phyloP scores from a whole-genome alignment of 1,139 yeast genomes.

The Torulaspora pretoriensis region DNA sequence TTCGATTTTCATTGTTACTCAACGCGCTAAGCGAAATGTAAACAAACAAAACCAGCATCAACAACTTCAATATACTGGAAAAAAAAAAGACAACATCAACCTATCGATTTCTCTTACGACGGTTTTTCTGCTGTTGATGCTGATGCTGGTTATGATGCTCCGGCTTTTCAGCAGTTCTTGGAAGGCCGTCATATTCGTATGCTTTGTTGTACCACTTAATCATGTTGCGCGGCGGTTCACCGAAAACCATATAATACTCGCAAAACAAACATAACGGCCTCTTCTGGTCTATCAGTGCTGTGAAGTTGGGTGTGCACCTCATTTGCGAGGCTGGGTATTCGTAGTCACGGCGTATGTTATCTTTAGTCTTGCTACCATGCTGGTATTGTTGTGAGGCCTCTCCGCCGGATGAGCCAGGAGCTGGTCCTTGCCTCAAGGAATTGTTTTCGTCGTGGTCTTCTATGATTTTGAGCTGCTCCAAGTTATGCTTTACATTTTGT shows the following conservation, averaged over 20 bases:
- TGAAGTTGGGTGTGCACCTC: constrained; percentile 28
- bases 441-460: constrained; percentile 1
- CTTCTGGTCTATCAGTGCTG: constrained; percentile 23
- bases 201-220: constrained; percentile 46
- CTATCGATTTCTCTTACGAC: constrained; percentile 22
- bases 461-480: background rate
- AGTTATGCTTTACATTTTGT: background rate
- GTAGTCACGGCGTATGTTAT: constrained; percentile 4
- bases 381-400: background rate
- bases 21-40: constrained; percentile 8
- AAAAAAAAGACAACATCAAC: constrained; percentile 1
- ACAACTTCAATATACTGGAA: background rate
- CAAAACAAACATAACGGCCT: constrained; percentile 51
- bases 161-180: constrained; percentile 14
- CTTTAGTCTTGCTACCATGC: constrained; percentile 9
- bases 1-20: background rate
- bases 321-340: constrained; percentile 16
- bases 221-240: constrained; percentile 47
- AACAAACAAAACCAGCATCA: constrained; percentile 14
- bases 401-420: background rate
- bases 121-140: constrained; percentile 10
- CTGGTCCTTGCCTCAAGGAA: background rate
- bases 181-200: constrained; percentile 27
- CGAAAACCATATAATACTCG: constrained; percentile 57
- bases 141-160: constrained; percentile 20